Conservation (phyloP, 495 filamentous ascomycete genomes). For the Penicillium turbatum region DNA sequence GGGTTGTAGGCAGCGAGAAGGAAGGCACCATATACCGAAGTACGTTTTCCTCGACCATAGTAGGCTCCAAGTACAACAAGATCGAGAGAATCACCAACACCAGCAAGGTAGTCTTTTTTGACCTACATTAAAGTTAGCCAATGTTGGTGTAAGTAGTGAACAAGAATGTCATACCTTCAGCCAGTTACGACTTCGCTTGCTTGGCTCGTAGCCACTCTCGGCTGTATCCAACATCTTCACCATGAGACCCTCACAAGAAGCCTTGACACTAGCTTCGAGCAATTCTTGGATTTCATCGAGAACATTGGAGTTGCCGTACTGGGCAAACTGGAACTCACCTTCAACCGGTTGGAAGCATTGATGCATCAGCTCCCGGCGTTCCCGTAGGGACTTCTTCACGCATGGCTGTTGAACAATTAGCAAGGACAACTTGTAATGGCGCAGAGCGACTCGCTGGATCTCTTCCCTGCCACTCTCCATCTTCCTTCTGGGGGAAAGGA, state of each 20-base stretch:
- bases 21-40: conserved; percentile 92
- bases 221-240: conserved; percentile 96
- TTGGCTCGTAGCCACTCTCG: conserved; percentile 91
- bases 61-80: conserved; percentile 95
- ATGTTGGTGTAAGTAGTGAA: not conserved
- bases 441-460: too few species aligned
- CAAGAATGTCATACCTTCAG: conserved; percentile 64
- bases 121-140: conserved; percentile 47
- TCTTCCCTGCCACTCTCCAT: too few species aligned
- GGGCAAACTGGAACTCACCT: conserved; percentile 90
- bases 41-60: conserved; percentile 90
- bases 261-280: conserved; percentile 89
- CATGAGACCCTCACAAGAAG: conserved; percentile 95
- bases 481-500: too few species aligned
- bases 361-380: conserved; percentile 74
- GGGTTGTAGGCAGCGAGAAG: conserved; percentile 90
- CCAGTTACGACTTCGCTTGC: conserved; percentile 94
- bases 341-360: conserved; percentile 69
- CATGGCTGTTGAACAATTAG: conserved; percentile 49
- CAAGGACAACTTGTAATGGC: not conserved
- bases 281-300: conserved; percentile 89
- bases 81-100: conserved; percentile 92
- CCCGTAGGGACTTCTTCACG: conserved; percentile 80
- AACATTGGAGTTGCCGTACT: conserved; percentile 79
- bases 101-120: conserved; percentile 95